Evolutionary conservation across 768 basidiomycete genomes (phyloP).

Genomic region (Phylloporus sp.): DNA sequence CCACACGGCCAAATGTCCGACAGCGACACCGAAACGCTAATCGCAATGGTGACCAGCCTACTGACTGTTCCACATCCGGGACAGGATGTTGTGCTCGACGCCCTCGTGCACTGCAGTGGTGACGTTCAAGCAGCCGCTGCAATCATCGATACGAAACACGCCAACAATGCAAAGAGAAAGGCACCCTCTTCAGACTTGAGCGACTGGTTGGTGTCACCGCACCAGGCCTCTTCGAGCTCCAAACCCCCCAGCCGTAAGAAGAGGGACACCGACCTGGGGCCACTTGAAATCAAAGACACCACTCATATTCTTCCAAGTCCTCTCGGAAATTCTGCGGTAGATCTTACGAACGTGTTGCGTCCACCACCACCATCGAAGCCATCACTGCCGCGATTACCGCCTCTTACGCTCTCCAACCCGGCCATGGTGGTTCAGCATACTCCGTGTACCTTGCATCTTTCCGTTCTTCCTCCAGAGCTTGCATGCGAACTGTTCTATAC

Average conservation of each 20-base stretch:
- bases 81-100: conserved; percentile 48
- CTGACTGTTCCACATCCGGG: conserved; percentile 33
- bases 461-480: conserved; percentile 66
- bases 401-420: conserved; percentile 59
- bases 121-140: conserved; percentile 49
- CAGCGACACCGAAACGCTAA: conserved; percentile 60
- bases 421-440: conserved; percentile 62
- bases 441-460: conserved; percentile 69
- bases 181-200: conserved; percentile 44
- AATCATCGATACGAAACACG: conserved; percentile 29
- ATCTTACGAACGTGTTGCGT: conserved; percentile 55
- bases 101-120: conserved; percentile 53
- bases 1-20: background rate
- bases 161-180: conserved; percentile 39
- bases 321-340: conserved; percentile 31
- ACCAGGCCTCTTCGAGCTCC: conserved; percentile 17
- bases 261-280: conserved; percentile 3
- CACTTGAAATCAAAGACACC: conserved; percentile 15
- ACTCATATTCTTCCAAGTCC: conserved; percentile 12
- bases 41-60: conserved; percentile 64
- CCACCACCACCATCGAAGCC: conserved; percentile 41
- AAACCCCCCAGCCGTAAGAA: conserved; percentile 20
- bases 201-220: conserved; percentile 44
- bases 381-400: conserved; percentile 39
- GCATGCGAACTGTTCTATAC: conserved; percentile 71